Conservation (phyloP, 2,329 filamentous ascomycete genomes). For the Thermothelomyces thermophilus region DNA sequence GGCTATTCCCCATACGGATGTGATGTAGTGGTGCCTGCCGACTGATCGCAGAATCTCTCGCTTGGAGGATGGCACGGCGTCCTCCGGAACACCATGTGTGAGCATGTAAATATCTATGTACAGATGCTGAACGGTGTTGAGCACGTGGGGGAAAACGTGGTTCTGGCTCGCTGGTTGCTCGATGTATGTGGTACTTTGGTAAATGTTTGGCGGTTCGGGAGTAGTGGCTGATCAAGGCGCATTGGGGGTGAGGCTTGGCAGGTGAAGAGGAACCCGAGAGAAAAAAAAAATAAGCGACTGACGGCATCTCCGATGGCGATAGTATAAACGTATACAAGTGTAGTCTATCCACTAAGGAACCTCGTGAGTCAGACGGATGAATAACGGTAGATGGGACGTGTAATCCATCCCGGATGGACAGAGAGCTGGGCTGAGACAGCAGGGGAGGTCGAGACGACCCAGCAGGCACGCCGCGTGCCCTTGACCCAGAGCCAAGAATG, state of each 20-base stretch:
- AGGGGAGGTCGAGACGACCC: neutral
- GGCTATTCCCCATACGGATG: neutral
- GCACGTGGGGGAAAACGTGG: constrained; percentile 7
- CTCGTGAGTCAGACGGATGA: constrained; percentile 6
- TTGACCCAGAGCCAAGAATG: neutral
- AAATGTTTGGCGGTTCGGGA: neutral
- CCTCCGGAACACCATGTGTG: neutral
- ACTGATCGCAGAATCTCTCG: no score
- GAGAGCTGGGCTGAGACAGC: constrained; percentile 6
- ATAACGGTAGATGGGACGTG: neutral
- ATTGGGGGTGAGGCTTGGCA: neutral
- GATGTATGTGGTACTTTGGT: neutral
- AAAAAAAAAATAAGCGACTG: neutral
- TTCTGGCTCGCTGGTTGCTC: neutral
- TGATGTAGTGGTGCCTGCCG: neutral
- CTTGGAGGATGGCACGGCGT: no score
- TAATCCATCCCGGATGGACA: neutral
- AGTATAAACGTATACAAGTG: no score
- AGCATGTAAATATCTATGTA: no score
- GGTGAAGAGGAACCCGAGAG: neutral
- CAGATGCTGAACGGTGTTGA: neutral
- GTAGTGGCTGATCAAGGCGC: neutral
- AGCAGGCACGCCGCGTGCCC: neutral
- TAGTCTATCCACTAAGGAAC: no score
- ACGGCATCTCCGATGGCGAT: neutral